A percentile compares a stretch with the other conserved stretches of the same genome.
phyloP scores from a whole-genome alignment of 2,329 filamentous ascomycete genomes.

The Aspergillus persii region DNA sequence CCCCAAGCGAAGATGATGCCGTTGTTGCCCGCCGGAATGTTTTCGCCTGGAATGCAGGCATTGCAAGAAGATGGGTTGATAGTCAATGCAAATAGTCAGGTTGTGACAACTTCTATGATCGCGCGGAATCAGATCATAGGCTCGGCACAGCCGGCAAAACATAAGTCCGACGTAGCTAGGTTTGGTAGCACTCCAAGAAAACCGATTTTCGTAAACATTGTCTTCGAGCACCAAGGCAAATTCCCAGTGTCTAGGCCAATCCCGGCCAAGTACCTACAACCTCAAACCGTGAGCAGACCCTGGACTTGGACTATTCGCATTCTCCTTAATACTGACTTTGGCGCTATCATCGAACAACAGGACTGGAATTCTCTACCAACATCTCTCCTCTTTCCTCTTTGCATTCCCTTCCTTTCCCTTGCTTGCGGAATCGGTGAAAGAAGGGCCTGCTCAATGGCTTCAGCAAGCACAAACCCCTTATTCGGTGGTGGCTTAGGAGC shows the following conservation, averaged over 20 bases:
- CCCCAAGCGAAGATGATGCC: conserved; percentile 55
- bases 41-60: conserved; percentile 67
- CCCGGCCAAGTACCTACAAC: neutral
- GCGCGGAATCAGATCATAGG: too few species aligned
- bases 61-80: conserved; percentile 25
- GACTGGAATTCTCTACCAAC: neutral
- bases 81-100: neutral
- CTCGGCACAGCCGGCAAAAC: conserved; percentile 11
- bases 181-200: conserved; percentile 7
- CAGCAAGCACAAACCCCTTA: conserved; percentile 25
- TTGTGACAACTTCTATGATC: neutral
- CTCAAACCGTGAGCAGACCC: neutral
- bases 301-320: neutral
- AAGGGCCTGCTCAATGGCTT: conserved; percentile 13
- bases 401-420: neutral
- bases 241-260: neutral
- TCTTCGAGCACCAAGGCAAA: neutral
- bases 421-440: neutral
- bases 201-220: conserved; percentile 3
- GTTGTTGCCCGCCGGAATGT: conserved; percentile 63
- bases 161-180: conserved; percentile 16
- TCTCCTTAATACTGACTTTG: neutral
- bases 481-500: conserved; percentile 30
- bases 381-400: neutral
- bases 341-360: neutral